A percentile compares a stretch with the other conserved stretches of the same genome.
These are phyloP conservation scores for Aquanectria penicillioides DNA, from an alignment of 2,329 filamentous ascomycete genomes.

Conservation along the genomic window DNA sequence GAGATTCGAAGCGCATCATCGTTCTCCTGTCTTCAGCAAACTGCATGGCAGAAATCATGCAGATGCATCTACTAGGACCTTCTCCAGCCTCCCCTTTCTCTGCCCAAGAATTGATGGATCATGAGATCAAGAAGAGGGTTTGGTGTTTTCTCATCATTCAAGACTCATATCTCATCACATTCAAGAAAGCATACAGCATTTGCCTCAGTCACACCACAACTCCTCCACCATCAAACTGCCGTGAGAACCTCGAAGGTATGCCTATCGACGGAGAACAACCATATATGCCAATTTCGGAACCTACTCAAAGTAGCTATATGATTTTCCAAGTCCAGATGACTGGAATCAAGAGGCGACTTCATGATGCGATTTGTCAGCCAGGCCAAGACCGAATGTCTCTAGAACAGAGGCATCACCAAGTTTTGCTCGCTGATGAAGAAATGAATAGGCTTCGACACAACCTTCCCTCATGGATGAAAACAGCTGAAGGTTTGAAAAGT, in stretches of 20 bases:
- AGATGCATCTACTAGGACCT: background rate
- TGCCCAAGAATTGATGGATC: background rate
- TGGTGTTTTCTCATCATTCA: background rate
- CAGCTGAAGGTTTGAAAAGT: too few species aligned
- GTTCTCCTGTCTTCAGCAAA: background rate
- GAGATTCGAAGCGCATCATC: background rate
- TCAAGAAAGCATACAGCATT: background rate
- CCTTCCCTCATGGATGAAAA: background rate
- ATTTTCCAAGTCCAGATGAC: background rate
- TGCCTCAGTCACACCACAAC: background rate
- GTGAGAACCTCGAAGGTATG: background rate
- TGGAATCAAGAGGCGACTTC: background rate
- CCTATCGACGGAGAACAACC: background rate
- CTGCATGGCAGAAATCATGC: background rate
- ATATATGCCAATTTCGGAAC: background rate
- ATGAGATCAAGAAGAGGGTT: background rate
- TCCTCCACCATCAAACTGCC: background rate
- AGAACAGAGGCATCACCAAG: background rate
- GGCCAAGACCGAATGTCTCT: background rate
- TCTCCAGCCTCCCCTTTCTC: background rate
- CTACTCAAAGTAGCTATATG: background rate
- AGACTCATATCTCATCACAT: background rate
- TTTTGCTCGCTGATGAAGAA: background rate
- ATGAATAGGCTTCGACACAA: background rate
- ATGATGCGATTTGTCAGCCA: background rate